Evolutionary conservation across 83 land plant genomes (phyloP), one percentile per base, ranked within the genome.

Genomic region (Picea abies): DNA sequence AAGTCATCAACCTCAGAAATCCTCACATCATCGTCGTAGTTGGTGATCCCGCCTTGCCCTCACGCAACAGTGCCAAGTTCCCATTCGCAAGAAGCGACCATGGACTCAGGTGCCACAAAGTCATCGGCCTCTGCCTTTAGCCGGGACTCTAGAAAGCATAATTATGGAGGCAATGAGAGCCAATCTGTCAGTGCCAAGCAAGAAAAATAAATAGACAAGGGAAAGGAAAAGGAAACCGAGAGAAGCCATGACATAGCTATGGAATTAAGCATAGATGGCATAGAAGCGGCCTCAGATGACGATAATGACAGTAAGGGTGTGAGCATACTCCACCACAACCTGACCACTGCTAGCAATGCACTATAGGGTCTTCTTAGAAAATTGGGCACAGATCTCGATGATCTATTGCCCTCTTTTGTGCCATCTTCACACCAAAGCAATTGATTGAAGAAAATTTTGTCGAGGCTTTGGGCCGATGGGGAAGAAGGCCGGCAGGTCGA

Each of bases 351-450:
- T 0, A 97, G 98, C 82, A 95, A 96, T 82, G 99, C 99, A 2
- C 89, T 97, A 0, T 98, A 97, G 78, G 99, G 99, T 0, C 84
- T 97, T 60, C 86, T 97, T 11, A 78, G 98, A 67, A 97, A 97
- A 79, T 88, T 97, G 15, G 99, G 99, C 0, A 97, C 98, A n/a
- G 98, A 98, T 52, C 80, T 97, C 41, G 99, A 97, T 98, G 98
- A 2, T 89, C 97, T 11, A 79, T 90, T 47, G 0, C 52, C 90
- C 12, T 83, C 85, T 35, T 81, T 88, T 0, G 90, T 3, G 91
- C 86, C 12, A 22, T 85, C 80, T 39, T 39, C 41, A 5, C 90
- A 88, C 78, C 88, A 88, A 76, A 88, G 77, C 69, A 86, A 85
- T 75, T 60, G 60, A 47, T 47, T 47, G 67, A 97, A 96, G 89